Conservation (phyloP, 1,284 basidiomycete genomes). For the Leucoagaricus sp. region DNA sequence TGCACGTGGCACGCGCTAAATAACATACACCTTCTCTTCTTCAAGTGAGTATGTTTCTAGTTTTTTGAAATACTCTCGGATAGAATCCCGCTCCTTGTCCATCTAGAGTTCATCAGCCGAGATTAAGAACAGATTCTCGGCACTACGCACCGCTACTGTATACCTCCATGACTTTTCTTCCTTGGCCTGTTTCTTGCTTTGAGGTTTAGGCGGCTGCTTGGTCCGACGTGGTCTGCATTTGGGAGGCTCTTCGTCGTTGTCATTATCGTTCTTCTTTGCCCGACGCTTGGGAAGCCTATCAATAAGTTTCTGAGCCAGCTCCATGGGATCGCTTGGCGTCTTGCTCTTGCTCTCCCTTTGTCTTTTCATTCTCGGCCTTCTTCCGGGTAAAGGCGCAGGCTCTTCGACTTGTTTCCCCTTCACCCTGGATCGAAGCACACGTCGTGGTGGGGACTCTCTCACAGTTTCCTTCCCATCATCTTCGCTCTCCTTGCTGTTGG, state of each 20-base stretch:
- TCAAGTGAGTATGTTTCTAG: constrained; percentile 53
- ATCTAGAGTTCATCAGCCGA: constrained; percentile 34
- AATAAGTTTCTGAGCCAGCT: constrained; percentile 18
- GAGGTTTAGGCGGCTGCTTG: constrained; percentile 6
- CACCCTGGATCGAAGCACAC: constrained; percentile 9
- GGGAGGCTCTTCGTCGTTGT: constrained; percentile 16
- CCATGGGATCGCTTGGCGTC: constrained; percentile 16
- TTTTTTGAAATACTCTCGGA: constrained; percentile 58
- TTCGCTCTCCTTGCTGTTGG: constrained; percentile 10
- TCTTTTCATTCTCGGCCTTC: constrained; percentile 17
- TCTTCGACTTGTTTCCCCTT: constrained; percentile 11
- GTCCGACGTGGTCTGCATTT: constrained; percentile 19
- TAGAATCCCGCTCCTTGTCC: constrained; percentile 47
- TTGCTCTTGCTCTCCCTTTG: constrained; percentile 16
- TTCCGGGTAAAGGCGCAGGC: constrained; percentile 15
- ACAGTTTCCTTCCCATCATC: constrained; percentile 15
- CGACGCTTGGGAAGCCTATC: constrained; percentile 18
- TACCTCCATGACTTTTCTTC: neutral
- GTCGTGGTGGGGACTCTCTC: constrained; percentile 7
- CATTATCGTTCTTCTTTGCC: constrained; percentile 15
- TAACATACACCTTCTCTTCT: constrained; percentile 61
- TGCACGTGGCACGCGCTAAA: constrained; percentile 30
- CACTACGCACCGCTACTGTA: constrained; percentile 26
- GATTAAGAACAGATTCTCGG: neutral
- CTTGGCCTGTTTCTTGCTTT: constrained; percentile 17